Evolutionary conservation across 2,329 filamentous ascomycete species (phyloP).

Genomic region (Aspergillus hortae): DNA sequence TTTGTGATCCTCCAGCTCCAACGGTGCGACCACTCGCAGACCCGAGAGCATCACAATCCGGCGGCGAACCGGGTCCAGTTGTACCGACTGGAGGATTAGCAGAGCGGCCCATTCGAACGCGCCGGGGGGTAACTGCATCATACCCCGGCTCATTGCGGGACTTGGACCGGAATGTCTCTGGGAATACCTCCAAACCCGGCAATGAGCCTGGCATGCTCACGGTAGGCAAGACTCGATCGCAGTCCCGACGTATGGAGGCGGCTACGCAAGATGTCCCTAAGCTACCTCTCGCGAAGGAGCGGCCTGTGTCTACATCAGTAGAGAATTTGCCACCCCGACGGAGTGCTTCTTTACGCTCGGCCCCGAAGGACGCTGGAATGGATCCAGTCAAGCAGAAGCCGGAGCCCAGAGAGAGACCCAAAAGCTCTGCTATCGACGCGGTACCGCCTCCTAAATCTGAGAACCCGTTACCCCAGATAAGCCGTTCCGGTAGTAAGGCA

Average conservation of each 20-base stretch:
- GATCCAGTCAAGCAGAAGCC: constrained; percentile 2
- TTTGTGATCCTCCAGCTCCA: constrained; percentile 20
- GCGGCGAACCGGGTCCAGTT: constrained; percentile 6
- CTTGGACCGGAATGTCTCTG: constrained; percentile 22
- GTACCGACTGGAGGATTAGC: constrained; percentile 31
- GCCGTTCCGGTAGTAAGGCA: constrained; percentile 28
- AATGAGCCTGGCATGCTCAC: constrained; percentile 31
- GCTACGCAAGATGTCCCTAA: constrained; percentile 20
- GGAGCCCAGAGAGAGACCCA: neutral
- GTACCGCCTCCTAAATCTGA: constrained; percentile 12
- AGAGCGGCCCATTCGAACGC: constrained; percentile 38
- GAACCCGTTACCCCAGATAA: constrained; percentile 14
- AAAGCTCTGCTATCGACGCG: neutral
- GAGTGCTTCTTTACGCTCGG: constrained; percentile 10
- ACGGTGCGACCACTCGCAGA: constrained; percentile 16
- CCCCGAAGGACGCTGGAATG: constrained; percentile 3
- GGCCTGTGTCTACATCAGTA: constrained; percentile 15
- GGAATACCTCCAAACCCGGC: constrained; percentile 29
- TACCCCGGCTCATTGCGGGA: constrained; percentile 33
- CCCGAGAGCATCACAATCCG: constrained; percentile 14
- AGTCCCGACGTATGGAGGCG: constrained; percentile 36
- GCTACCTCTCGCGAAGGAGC: constrained; percentile 17
- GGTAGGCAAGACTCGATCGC: constrained; percentile 41
- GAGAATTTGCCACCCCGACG: constrained; percentile 17
- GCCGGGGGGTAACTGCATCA: constrained; percentile 32